Evolutionary conservation across 2,329 filamentous ascomycete genomes (phyloP).

Genomic region (Neopestalotiopsis sp.): DNA sequence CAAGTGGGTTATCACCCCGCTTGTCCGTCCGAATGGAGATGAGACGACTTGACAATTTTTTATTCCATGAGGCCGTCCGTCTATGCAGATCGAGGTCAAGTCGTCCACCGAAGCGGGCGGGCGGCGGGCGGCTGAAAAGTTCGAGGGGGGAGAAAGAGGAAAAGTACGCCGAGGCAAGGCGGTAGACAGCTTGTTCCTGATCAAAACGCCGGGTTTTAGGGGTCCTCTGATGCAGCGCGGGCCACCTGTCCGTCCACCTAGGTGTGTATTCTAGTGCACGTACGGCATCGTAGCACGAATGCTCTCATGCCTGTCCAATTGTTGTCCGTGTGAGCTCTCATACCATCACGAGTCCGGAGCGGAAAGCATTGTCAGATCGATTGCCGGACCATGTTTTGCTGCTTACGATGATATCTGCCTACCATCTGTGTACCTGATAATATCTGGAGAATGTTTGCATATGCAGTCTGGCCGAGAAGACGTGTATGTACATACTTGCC

Average conservation of each 20-base stretch:
- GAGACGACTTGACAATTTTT: background rate
- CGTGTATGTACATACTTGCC: too few relatives aligned
- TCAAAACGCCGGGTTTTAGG: background rate
- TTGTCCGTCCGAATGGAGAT: constrained; percentile 9
- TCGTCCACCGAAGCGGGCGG: background rate
- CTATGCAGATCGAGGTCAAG: background rate
- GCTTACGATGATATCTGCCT: background rate
- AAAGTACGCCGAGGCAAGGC: background rate
- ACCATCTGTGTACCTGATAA: too few relatives aligned
- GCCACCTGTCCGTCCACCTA: background rate
- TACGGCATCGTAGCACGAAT: background rate
- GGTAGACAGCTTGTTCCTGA: background rate
- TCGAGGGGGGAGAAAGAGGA: background rate
- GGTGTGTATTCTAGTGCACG: background rate
- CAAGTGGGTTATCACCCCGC: background rate
- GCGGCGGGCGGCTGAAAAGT: background rate
- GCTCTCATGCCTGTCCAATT: background rate
- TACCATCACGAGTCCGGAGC: background rate
- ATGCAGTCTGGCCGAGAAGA: too few relatives aligned
- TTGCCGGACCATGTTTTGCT: background rate
- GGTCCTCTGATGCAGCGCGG: background rate
- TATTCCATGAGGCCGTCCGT: background rate
- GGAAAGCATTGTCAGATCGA: background rate
- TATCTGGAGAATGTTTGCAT: too few relatives aligned
- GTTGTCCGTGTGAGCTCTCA: background rate